phyloP scores from a whole-genome alignment of 2,329 filamentous ascomycete genomes.

The Cercospora berteroae region DNA sequence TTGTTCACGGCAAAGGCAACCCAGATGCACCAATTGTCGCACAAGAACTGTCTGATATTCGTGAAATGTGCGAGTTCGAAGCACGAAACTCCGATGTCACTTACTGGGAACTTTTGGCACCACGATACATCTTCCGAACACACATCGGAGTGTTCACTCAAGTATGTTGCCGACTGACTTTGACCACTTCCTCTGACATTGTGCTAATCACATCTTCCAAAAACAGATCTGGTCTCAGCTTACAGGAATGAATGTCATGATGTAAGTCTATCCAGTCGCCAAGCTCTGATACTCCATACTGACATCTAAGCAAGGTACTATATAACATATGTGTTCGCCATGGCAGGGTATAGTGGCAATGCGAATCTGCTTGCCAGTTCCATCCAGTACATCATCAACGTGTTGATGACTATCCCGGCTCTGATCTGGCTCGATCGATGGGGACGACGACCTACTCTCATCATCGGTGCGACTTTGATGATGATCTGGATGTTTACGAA shows the following conservation, averaged over 20 bases:
- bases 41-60: conserved; percentile 65
- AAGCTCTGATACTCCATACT: background rate
- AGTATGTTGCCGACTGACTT: conserved; percentile 71
- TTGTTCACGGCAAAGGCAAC: conserved; percentile 58
- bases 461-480: conserved; percentile 66
- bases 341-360: conserved; percentile 60
- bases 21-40: conserved; percentile 55
- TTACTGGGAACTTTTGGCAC: conserved; percentile 69
- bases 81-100: conserved; percentile 66
- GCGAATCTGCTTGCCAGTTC: conserved; percentile 63
- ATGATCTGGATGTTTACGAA: conserved; percentile 60
- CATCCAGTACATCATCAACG: conserved; percentile 76
- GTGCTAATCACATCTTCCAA: conserved; percentile 51
- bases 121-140: conserved; percentile 70
- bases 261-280: background rate
- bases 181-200: background rate
- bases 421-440: conserved; percentile 72
- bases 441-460: conserved; percentile 67
- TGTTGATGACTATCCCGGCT: conserved; percentile 71
- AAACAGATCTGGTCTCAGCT: background rate
- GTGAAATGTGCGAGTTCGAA: conserved; percentile 68
- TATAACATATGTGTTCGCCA: conserved; percentile 63
- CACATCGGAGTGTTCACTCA: conserved; percentile 70
- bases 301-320: conserved; percentile 7
- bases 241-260: conserved; percentile 13